Evolutionary conservation across 2,329 filamentous ascomycete species (phyloP).

Genomic region (Aspergillus udagawae): DNA sequence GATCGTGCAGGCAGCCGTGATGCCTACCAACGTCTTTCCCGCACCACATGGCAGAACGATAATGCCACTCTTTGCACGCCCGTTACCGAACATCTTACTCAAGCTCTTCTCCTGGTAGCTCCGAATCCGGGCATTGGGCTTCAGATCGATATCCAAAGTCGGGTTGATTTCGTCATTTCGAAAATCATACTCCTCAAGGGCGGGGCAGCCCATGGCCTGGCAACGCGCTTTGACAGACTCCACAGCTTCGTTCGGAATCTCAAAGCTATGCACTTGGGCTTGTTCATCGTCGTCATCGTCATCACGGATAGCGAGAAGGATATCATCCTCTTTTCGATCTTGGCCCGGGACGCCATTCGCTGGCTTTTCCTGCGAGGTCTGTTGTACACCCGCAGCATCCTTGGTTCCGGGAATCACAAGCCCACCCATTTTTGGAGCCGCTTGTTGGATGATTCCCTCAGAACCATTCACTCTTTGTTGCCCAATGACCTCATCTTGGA

Average conservation of each 20-base stretch:
- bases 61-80: constrained; percentile 92
- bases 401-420: constrained; percentile 93
- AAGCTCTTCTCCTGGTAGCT: constrained; percentile 96
- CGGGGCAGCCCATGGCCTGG: constrained; percentile 77
- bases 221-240: constrained; percentile 88
- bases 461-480: constrained; percentile 69
- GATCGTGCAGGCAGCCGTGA: constrained; percentile 95
- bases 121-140: constrained; percentile 83
- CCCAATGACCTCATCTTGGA: constrained; percentile 79
- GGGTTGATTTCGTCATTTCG: constrained; percentile 84
- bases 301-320: constrained; percentile 64
- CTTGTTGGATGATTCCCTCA: constrained; percentile 71
- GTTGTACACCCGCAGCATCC: constrained; percentile 81
- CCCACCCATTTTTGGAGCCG: constrained; percentile 79
- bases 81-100: constrained; percentile 99
- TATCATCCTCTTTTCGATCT: constrained; percentile 55
- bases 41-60: constrained; percentile 96
- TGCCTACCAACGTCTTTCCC: constrained; percentile 96
- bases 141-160: constrained; percentile 88
- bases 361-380: constrained; percentile 51
- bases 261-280: constrained; percentile 87
- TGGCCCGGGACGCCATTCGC: constrained; percentile 37
- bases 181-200: constrained; percentile 97
- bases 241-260: constrained; percentile 77
- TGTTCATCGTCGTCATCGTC: constrained; percentile 82